Percentiles rank a stretch among this genome's conserved stretches.
These are phyloP conservation scores for Biscutella auriculata DNA, from an alignment of 441 rosid species.

Conservation along the genomic window DNA sequence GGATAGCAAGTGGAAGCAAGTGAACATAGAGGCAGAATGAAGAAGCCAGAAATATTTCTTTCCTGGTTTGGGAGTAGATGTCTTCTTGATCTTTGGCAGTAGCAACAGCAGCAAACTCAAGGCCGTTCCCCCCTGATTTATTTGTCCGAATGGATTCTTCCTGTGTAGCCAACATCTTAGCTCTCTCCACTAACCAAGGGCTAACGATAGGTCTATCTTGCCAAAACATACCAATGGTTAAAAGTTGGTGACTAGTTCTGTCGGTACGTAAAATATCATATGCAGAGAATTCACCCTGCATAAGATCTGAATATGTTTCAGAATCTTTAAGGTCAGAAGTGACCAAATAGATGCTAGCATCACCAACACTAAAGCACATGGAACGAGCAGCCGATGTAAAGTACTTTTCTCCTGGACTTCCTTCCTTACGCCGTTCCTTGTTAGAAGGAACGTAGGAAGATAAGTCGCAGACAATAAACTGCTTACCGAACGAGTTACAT, in stretches of 20 bases:
- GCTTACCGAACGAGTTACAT: slow-evolving; percentile 40
- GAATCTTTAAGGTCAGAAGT: slow-evolving; percentile 30
- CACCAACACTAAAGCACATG: slow-evolving; percentile 44
- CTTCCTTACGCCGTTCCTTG: slow-evolving; percentile 25
- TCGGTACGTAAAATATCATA: slow-evolving; percentile 44
- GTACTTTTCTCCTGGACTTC: slow-evolving; percentile 28
- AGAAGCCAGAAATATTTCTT: slow-evolving; percentile 62
- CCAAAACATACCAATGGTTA: slow-evolving; percentile 69
- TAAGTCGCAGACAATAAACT: slow-evolving; percentile 64
- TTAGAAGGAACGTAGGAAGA: slow-evolving; percentile 30
- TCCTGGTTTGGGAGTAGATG: slow-evolving; percentile 39
- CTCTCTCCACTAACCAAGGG: slow-evolving; percentile 68
- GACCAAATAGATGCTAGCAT: slow-evolving; percentile 54
- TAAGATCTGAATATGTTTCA: slow-evolving; percentile 20
- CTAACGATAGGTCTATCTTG: slow-evolving; percentile 58
- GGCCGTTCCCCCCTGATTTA: slow-evolving; percentile 41
- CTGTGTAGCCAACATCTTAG: slow-evolving; percentile 56
- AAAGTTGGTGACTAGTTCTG: slow-evolving; percentile 33
- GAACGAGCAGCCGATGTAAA: slow-evolving; percentile 36
- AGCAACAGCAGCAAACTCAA: slow-evolving; percentile 63
- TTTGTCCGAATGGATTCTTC: slow-evolving; percentile 42
- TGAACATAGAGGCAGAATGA: slow-evolving; percentile 46
- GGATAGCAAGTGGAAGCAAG: slow-evolving; percentile 37
- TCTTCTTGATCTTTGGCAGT: slow-evolving; percentile 49
- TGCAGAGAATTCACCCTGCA: slow-evolving; percentile 35